Conservation (phyloP, 2,329 filamentous ascomycete species). For the Neocatenulostroma microsporum region DNA sequence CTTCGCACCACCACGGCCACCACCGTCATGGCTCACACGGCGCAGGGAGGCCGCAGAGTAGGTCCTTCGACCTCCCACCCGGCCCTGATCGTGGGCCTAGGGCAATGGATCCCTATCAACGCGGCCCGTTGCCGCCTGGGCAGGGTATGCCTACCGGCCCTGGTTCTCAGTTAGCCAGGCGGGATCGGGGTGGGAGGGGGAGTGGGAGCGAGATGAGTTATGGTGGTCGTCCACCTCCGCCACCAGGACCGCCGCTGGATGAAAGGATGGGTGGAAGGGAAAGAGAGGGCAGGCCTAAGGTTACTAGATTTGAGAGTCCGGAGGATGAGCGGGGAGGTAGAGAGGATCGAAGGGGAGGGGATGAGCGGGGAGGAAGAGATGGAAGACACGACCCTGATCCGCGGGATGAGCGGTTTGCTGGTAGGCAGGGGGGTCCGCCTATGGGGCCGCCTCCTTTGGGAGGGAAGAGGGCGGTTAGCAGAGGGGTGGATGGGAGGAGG, state of each 20-base stretch:
- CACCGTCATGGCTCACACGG: too few relatives aligned
- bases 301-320: constrained; percentile 18
- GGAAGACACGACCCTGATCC: too few relatives aligned
- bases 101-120: too few relatives aligned
- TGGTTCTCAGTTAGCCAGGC: too few relatives aligned
- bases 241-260: constrained; percentile 2
- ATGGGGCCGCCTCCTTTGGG: constrained; percentile 1
- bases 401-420: too few relatives aligned
- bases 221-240: constrained; percentile 9
- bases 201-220: constrained; percentile 10
- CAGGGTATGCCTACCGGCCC: too few relatives aligned
- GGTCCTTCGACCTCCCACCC: constrained; percentile 1
- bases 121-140: too few relatives aligned
- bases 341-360: too few relatives aligned
- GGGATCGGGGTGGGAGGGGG: constrained; percentile 1
- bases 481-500: constrained; percentile 17
- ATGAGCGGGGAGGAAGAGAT: too few relatives aligned
- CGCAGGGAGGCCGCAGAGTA: constrained; percentile 1
- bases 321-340: constrained; percentile 3
- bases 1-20: constrained; percentile 1
- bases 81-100: not conserved
- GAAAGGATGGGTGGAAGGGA: constrained; percentile 8
- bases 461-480: constrained; percentile 5
- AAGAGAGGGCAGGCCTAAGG: constrained; percentile 13
- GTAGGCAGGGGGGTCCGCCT: not conserved